These are phyloP conservation scores for Chaetomiaceae sp. DNA, from an alignment of 2,329 filamentous ascomycete species.

Conservation along the genomic window DNA sequence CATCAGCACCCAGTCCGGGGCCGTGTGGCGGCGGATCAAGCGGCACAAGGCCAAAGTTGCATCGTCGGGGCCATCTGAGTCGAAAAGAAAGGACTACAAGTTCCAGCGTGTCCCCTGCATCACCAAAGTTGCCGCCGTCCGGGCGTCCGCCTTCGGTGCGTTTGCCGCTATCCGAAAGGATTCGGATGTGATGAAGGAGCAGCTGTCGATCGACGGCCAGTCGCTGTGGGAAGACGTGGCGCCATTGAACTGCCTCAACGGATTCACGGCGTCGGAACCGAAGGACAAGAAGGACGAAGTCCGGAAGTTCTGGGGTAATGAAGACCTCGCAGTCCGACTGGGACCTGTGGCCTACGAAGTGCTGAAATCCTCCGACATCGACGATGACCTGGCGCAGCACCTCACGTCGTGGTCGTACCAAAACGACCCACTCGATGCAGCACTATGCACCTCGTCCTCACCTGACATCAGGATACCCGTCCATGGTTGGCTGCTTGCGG, in stretches of 20 bases:
- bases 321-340: constrained; percentile 49
- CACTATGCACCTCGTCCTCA: constrained; percentile 52
- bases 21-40: constrained; percentile 86
- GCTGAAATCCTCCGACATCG: constrained; percentile 61
- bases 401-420: constrained; percentile 38
- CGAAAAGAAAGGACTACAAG: constrained; percentile 84
- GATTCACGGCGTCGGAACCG: constrained; percentile 48
- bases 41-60: constrained; percentile 74
- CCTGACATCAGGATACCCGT: constrained; percentile 72
- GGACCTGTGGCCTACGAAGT: constrained; percentile 48
- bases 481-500: constrained; percentile 75
- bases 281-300: constrained; percentile 36
- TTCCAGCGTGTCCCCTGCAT: constrained; percentile 87
- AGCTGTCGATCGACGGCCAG: constrained; percentile 62
- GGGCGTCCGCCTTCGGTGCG: constrained; percentile 84
- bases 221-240: constrained; percentile 70
- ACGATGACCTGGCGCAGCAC: constrained; percentile 55
- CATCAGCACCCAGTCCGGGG: constrained; percentile 85
- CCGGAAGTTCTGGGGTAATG: constrained; percentile 39
- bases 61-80: constrained; percentile 44
- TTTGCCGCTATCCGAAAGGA: constrained; percentile 86
- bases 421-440: constrained; percentile 41
- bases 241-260: constrained; percentile 63
- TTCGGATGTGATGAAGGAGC: constrained; percentile 70
- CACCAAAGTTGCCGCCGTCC: constrained; percentile 76